phyloP scores from a whole-genome alignment of 768 basidiomycete genomes.

The Boletus huronensis region DNA sequence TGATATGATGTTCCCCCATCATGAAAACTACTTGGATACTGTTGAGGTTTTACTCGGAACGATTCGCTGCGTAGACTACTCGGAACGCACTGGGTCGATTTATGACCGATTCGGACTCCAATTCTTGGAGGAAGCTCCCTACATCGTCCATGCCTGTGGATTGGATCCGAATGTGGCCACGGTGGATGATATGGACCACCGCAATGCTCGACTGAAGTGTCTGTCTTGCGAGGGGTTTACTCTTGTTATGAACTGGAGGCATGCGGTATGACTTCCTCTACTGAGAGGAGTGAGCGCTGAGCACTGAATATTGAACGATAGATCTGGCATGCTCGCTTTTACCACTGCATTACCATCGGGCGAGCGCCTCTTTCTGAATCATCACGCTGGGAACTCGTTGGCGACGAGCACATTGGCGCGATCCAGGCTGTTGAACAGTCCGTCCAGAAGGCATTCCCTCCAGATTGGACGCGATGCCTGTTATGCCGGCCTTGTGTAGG shows the following conservation, averaged over 20 bases:
- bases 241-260: slow-evolving; percentile 11
- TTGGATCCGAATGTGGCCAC: slow-evolving; percentile 12
- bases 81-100: background rate
- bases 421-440: slow-evolving; percentile 8
- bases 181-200: slow-evolving; percentile 6
- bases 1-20: background rate
- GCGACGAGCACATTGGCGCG: slow-evolving; percentile 2
- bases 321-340: slow-evolving; percentile 10
- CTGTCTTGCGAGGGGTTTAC: background rate
- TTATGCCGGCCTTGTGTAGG: slow-evolving; percentile 9
- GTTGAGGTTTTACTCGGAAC: background rate
- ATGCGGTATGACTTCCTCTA: slow-evolving; percentile 3
- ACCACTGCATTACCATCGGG: slow-evolving; percentile 4
- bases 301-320: background rate
- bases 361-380: background rate
- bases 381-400: slow-evolving; percentile 9
- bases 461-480: slow-evolving; percentile 6
- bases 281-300: background rate
- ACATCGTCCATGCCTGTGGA: slow-evolving; percentile 11
- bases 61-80: background rate
- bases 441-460: background rate
- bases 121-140: slow-evolving; percentile 9
- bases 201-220: slow-evolving; percentile 13
- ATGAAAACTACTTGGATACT: background rate
- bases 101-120: background rate